Conservation (phyloP, 345 rosid genomes). For the Pelargonium nanum region DNA sequence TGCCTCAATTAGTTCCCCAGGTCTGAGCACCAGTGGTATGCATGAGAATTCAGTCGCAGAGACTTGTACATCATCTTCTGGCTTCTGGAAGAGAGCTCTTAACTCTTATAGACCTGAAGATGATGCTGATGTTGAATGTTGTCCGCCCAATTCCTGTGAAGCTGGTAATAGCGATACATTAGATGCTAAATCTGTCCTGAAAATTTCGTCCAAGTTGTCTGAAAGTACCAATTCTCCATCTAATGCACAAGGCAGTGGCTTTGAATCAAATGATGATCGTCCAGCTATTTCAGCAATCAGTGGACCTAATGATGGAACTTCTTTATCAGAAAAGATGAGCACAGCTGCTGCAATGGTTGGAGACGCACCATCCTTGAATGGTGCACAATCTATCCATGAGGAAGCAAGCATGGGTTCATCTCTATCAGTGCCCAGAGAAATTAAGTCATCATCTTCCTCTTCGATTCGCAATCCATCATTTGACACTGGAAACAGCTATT, state of each 20-base stretch:
- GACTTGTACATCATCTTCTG: conserved; percentile 25
- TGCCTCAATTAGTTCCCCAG: conserved; percentile 19
- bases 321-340: conserved; percentile 15
- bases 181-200: conserved; percentile 25
- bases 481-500: conserved; percentile 5
- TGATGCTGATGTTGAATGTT: conserved; percentile 16
- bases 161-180: conserved; percentile 14
- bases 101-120: conserved; percentile 21
- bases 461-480: conserved; percentile 10
- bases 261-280: conserved; percentile 14
- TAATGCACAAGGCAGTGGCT: not conserved
- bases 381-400: conserved; percentile 7
- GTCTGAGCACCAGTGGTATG: conserved; percentile 10
- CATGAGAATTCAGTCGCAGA: conserved; percentile 23
- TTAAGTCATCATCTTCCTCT: conserved; percentile 21
- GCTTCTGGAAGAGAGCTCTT: conserved; percentile 51
- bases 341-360: conserved; percentile 10
- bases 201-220: conserved; percentile 29
- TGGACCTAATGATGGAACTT: conserved; percentile 12
- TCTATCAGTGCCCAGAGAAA: conserved; percentile 15
- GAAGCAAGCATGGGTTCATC: conserved; percentile 9
- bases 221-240: conserved; percentile 11
- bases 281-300: conserved; percentile 1
- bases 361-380: conserved; percentile 17
- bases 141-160: conserved; percentile 16